Conservation (phyloP, 352 stramenopile genomes). For the Pythium rishiriense region DNA sequence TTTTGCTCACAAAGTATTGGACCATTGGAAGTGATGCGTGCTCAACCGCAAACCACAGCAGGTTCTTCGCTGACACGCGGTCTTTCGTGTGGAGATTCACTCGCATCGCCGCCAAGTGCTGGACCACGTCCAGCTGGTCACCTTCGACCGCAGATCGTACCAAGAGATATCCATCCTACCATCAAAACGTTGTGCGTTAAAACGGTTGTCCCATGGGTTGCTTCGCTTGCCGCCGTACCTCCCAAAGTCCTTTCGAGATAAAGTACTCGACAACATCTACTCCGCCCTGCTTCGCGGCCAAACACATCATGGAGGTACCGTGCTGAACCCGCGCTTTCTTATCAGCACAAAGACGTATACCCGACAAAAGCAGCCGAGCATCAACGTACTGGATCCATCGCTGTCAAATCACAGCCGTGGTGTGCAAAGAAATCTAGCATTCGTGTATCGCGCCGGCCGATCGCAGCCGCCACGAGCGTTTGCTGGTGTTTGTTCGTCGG, state of each 20-base stretch:
- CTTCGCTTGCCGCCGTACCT: slow-evolving; percentile 1
- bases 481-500: slow-evolving; percentile 13
- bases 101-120: slow-evolving; percentile 10
- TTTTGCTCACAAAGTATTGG: slow-evolving; percentile 6
- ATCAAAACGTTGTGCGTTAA: slow-evolving; percentile 1
- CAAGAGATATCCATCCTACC: slow-evolving; percentile 14
- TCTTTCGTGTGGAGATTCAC: slow-evolving; percentile 17
- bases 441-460: neutral
- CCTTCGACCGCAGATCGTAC: slow-evolving; percentile 17
- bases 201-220: too few relatives aligned
- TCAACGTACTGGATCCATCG: slow-evolving; percentile 7
- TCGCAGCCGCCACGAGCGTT: slow-evolving; percentile 8
- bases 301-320: slow-evolving; percentile 18
- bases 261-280: slow-evolving; percentile 16
- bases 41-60: slow-evolving; percentile 7
- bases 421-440: slow-evolving; percentile 9
- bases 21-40: neutral
- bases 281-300: slow-evolving; percentile 10
- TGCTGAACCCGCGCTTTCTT: neutral
- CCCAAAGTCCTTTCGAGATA: slow-evolving; percentile 13
- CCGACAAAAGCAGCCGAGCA: neutral
- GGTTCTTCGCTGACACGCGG: neutral
- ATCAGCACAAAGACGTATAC: neutral
- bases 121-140: slow-evolving; percentile 10
- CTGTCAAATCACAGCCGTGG: slow-evolving; percentile 3